These are phyloP conservation scores for Verticillium isaacii DNA, from an alignment of 2,329 filamentous ascomycete species.

Conservation along the genomic window DNA sequence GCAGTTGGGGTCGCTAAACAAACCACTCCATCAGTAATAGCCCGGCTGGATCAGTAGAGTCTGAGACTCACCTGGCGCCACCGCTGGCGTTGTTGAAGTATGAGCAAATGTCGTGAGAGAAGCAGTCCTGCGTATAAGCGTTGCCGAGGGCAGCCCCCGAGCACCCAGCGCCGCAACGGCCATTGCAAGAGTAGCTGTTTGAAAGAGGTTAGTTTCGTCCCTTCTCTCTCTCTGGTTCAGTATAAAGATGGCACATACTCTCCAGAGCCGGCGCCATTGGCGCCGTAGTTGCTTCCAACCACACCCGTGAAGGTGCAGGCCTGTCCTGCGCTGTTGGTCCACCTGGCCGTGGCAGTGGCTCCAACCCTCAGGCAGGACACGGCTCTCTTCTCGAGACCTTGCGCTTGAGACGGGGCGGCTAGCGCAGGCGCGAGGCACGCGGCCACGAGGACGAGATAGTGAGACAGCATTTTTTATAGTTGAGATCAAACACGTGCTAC, in stretches of 20 bases:
- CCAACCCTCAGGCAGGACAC: conserved; percentile 34
- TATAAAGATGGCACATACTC: conserved; percentile 28
- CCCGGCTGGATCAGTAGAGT: background rate
- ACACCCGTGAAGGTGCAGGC: conserved; percentile 36
- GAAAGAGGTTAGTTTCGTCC: background rate
- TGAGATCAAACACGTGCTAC: no score
- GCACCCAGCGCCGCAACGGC: conserved; percentile 42
- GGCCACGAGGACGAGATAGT: conserved; percentile 6
- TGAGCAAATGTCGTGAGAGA: conserved; percentile 45
- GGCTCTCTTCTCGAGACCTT: conserved; percentile 15
- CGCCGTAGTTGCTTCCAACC: conserved; percentile 44
- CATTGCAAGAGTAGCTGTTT: conserved; percentile 42
- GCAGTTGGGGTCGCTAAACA: conserved; percentile 38
- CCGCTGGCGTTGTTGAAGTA: conserved; percentile 44
- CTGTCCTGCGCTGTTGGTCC: conserved; percentile 37
- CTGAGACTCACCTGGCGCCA: conserved; percentile 31
- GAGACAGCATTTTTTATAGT: conserved; percentile 4
- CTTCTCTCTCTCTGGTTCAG: background rate
- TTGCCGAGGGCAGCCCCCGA: conserved; percentile 37
- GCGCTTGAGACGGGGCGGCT: conserved; percentile 7
- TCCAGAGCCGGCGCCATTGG: conserved; percentile 30
- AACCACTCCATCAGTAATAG: background rate
- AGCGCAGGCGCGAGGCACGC: conserved; percentile 6
- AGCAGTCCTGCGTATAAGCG: conserved; percentile 45
- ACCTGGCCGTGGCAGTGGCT: conserved; percentile 36